Conservation (phyloP, 345 rosid species). For the Boechera divaricarpa region DNA sequence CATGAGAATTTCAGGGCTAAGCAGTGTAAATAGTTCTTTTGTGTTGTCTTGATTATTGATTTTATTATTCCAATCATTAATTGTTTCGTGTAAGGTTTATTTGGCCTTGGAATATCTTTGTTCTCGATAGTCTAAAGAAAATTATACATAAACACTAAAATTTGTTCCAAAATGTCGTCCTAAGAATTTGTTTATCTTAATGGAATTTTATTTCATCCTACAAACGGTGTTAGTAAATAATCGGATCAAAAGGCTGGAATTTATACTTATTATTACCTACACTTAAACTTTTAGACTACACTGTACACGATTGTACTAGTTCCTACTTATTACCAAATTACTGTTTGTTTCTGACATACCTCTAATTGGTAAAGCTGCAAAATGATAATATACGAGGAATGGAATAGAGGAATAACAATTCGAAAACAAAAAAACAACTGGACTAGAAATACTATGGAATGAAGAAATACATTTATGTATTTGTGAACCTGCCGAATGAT, state of each 20-base stretch:
- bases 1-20: conserved; percentile 69
- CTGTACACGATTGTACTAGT: background rate
- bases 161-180: conserved; percentile 7
- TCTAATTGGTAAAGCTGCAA: background rate
- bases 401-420: no score
- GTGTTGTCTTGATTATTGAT: conserved; percentile 16
- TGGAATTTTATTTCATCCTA: background rate
- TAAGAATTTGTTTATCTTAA: background rate
- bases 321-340: background rate
- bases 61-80: conserved; percentile 8
- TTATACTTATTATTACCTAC: background rate
- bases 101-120: conserved; percentile 17
- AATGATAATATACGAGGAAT: background rate
- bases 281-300: background rate
- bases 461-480: no score
- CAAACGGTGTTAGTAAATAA: background rate
- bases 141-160: background rate
- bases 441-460: no score
- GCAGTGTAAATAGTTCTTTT: conserved; percentile 73
- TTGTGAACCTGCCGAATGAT: no score
- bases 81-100: background rate
- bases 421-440: no score
- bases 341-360: background rate
- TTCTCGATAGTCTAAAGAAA: background rate
- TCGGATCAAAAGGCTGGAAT: background rate